Evolutionary conservation across 2,329 filamentous ascomycete genomes (phyloP).

Genomic region (Pseudogymnoascus sp.): DNA sequence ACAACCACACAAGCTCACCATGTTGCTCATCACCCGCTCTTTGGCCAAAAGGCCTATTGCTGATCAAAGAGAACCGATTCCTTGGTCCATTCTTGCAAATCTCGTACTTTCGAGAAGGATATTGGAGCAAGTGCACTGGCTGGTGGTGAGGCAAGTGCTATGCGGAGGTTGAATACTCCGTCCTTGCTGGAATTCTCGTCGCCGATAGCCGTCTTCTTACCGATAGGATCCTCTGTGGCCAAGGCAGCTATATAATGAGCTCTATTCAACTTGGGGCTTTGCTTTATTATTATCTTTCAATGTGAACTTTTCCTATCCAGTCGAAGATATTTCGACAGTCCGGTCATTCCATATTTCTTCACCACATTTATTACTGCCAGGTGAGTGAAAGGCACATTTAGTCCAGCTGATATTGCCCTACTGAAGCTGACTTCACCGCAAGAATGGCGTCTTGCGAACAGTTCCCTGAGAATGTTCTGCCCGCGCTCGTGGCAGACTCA

Average conservation of each 20-base stretch:
- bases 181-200: background rate
- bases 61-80: background rate
- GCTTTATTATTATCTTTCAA: background rate
- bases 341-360: background rate
- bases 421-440: background rate
- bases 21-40: background rate
- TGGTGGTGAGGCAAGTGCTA: background rate
- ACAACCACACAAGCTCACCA: background rate
- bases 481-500: background rate
- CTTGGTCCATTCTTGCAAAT: background rate
- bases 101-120: background rate
- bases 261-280: background rate
- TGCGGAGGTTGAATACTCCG: background rate
- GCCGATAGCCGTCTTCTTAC: background rate
- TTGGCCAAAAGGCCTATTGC: background rate
- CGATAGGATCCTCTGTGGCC: background rate
- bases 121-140: background rate
- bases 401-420: background rate
- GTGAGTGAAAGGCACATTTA: background rate
- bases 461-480: background rate
- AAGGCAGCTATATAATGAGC: background rate
- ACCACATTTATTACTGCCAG: background rate
- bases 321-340: background rate
- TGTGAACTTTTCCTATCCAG: background rate
- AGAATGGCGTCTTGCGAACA: background rate